phyloP scores from a whole-genome alignment of 2,329 filamentous ascomycete species.

The Stachybotrys chartarum region DNA sequence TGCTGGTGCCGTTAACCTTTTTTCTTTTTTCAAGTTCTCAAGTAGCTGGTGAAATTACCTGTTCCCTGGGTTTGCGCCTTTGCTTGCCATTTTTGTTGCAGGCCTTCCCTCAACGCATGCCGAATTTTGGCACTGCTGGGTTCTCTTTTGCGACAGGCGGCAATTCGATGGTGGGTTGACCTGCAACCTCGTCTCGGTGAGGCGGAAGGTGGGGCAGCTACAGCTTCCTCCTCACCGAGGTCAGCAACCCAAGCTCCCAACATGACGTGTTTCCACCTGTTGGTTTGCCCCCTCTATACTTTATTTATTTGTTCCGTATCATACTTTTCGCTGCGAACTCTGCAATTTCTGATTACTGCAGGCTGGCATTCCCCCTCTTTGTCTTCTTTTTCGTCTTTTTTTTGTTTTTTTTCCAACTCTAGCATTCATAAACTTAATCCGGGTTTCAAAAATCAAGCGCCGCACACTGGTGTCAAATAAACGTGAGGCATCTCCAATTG shows the following conservation, averaged over 20 bases:
- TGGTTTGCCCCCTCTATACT: too few species aligned
- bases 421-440: too few species aligned
- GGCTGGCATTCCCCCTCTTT: too few species aligned
- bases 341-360: too few species aligned
- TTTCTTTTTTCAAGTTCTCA: not conserved
- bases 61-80: constrained; percentile 27
- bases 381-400: too few species aligned
- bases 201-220: constrained; percentile 16
- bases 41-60: constrained; percentile 18
- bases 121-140: constrained; percentile 14
- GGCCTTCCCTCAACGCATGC: constrained; percentile 11
- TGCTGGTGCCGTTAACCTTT: constrained; percentile 6
- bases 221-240: not conserved
- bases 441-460: too few species aligned
- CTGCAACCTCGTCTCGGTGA: constrained; percentile 19
- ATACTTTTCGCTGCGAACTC: too few species aligned
- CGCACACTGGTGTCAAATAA: too few species aligned
- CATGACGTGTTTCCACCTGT: too few species aligned
- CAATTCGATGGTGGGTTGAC: constrained; percentile 3
- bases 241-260: not conserved
- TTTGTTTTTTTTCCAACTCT: too few species aligned
- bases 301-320: too few species aligned
- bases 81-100: constrained; percentile 29
- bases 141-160: constrained; percentile 20
- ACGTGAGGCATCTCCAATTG: too few species aligned